phyloP scores from a whole-genome alignment of 345 rosid genomes.

The Camelina hispida region DNA sequence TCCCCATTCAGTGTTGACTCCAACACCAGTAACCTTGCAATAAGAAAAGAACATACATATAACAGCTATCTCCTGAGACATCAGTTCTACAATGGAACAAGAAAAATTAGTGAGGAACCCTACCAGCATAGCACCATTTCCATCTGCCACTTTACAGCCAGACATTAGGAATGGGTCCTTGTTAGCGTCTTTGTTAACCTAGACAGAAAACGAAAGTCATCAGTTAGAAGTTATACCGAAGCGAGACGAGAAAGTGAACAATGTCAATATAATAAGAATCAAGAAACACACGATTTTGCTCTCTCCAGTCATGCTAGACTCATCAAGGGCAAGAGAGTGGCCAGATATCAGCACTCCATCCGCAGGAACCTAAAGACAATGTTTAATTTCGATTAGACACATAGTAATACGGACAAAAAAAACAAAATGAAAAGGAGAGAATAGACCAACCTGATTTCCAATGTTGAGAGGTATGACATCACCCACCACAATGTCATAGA shows the following conservation, averaged over 20 bases:
- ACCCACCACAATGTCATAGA: conserved; percentile 94
- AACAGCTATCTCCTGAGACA: neutral
- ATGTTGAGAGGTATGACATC: conserved; percentile 94
- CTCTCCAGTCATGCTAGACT: conserved; percentile 99
- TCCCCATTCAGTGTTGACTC: conserved; percentile 98
- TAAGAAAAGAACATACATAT: conserved; percentile 18
- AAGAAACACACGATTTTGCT: conserved; percentile 75
- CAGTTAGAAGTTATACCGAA: conserved; percentile 6
- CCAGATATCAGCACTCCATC: conserved; percentile 85
- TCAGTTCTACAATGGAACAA: neutral
- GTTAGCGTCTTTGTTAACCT: conserved; percentile 86
- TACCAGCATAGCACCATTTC: conserved; percentile 94
- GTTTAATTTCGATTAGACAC: conserved; percentile 4
- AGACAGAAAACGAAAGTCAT: conserved; percentile 20
- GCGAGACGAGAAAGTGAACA: neutral
- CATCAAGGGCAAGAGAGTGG: conserved; percentile 89
- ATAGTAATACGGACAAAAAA: neutral
- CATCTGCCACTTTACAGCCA: conserved; percentile 99
- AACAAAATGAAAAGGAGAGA: conserved; percentile 14
- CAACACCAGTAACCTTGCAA: conserved; percentile 88
- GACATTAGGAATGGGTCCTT: conserved; percentile 91
- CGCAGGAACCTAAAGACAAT: conserved; percentile 79
- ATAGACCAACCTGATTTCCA: conserved; percentile 78
- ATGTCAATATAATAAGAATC: neutral
- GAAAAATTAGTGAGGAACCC: neutral